Conservation (phyloP, 2,329 filamentous ascomycete genomes). For the Setomelanomma holmii region DNA sequence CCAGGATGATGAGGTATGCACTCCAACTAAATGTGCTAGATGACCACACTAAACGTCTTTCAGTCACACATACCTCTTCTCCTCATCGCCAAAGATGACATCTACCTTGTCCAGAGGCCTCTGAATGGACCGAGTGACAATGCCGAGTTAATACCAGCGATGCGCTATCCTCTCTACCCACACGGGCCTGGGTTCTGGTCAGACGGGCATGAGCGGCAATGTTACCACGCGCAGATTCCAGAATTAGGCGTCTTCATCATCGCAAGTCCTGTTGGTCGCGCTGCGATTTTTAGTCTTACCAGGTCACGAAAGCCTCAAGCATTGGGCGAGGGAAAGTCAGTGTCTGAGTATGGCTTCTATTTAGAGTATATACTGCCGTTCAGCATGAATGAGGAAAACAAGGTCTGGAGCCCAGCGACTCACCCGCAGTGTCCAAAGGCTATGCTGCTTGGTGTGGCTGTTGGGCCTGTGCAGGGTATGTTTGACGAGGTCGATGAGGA, state of each 20-base stretch:
- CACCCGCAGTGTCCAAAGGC: conserved; percentile 1
- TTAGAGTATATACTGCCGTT: conserved; percentile 64
- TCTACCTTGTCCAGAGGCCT: conserved; percentile 52
- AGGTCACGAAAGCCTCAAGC: conserved; percentile 40
- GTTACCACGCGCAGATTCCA: conserved; percentile 69
- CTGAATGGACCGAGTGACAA: conserved; percentile 10
- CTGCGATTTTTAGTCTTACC: conserved; percentile 64
- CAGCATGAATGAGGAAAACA: conserved; percentile 1
- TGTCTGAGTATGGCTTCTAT: conserved; percentile 56
- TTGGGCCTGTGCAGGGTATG: conserved; percentile 66
- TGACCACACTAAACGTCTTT: conserved; percentile 11
- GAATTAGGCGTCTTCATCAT: conserved; percentile 74
- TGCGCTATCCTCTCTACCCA: conserved; percentile 44
- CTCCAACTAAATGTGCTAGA: not conserved
- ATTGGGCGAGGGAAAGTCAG: conserved; percentile 43
- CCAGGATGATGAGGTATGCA: not conserved
- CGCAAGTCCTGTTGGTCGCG: conserved; percentile 71
- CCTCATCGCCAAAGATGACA: conserved; percentile 53
- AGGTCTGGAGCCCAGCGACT: conserved; percentile 9
- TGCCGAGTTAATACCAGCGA: conserved; percentile 37
- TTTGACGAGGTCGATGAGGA: conserved; percentile 24
- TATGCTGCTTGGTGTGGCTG: conserved; percentile 71
- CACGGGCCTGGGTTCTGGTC: conserved; percentile 1
- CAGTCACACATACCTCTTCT: conserved; percentile 41
- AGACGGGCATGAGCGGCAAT: conserved; percentile 58